Evolutionary conservation across 768 basidiomycete species (phyloP), one percentile per base, ranked within the genome.

Genomic region (Mycena venus): DNA sequence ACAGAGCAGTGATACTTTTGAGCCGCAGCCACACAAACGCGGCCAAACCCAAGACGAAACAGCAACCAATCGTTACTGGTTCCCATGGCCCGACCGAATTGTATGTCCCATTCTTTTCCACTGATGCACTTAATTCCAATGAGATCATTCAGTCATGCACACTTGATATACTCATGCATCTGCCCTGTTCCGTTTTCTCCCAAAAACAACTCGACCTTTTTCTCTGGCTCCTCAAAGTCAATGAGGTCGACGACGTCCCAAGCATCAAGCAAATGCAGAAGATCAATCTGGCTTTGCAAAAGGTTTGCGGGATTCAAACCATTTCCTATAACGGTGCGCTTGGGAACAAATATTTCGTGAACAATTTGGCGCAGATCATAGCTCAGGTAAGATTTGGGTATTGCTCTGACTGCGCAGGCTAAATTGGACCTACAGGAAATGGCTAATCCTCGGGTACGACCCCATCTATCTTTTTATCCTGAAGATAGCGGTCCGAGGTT

Each of bases 381-480:
- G 42, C 61, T 17, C 61, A 63, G 61, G 61, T 47, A n/a, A 49
- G 47, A 25, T 29, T 53, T 27, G 4, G 51, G 8, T 53, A 14
- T 53, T 17, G 7, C 10, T 29, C 36, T 38, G 36, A 38, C 36
- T 8, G 36, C 36, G 36, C 36, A 38, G 36, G 49, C 25, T 51
- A 12, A 55, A 11, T 15, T 31, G 1, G 2, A 21, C 17, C 12
- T 12, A 19, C 44, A 85, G 84, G 85, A 86, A 78, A 82, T 84
- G 78, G 75, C 80, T 4, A 86, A 86, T 63, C 84, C 84, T 0
- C 12, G 40, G 11, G 81, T 86, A 14, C 77, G 82, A 1, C 73
- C 74, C 1, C 77, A 83, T 49, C 72, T 86, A 0, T 56, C 60
- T 6, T 80, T 82, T 60, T 84, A 83, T 59, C 84, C 84, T 9